Base-by-base conservation (phyloP, 2,329 filamentous ascomycete species). In the Westerdykella ornata region DNA sequence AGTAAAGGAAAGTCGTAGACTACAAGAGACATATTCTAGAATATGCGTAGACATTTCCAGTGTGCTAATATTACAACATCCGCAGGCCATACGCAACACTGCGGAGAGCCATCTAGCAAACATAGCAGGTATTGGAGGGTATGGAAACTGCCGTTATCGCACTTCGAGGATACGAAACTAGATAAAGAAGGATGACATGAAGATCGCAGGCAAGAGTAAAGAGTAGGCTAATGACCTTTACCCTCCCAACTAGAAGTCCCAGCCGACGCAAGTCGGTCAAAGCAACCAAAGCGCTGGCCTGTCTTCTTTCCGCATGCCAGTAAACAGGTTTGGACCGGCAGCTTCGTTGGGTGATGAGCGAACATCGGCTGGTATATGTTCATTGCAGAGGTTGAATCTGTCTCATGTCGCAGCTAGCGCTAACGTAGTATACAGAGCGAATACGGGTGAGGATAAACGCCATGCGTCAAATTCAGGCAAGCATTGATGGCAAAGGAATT, bases 281-380 rank as follows among this genome's bases (percentile, higher is more conserved):
- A 48, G 44, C 59, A 63, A 40, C 63, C 53, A 19, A 41, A 42
- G 26, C 68, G 51, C 6, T 66, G 47, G 41, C 63, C 56, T 2
- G 53, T 49, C 18, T 38, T 26, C n/a, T 15, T 9, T 5, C 5
- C 12, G 16, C 14, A 18, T 8, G 26, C 17, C n/a, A 18, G 18
- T 22, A 11, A 18, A 17, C 14, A 17, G 11, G 6, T 28, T n/a
- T 12, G 14, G 36, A 26, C n/a, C 13, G 5, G 16, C 13, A 33
- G 29, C 15, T 30, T 7, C n/a, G 37, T 18, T 18, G 37, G 17
- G 26, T 32, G 16, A 33, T 13, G 13, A 26, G 30, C 5, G 14
- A 33, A 3, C 3, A 15, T 17, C n/a, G n/a, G 30, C 30, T 33
- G 30, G 16, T 33, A 13, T 11, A 33, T 33, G n/a, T 33, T 15